These are phyloP conservation scores for Cladophialophora immunda DNA, from an alignment of 2,329 filamentous ascomycete species.

Conservation along the genomic window DNA sequence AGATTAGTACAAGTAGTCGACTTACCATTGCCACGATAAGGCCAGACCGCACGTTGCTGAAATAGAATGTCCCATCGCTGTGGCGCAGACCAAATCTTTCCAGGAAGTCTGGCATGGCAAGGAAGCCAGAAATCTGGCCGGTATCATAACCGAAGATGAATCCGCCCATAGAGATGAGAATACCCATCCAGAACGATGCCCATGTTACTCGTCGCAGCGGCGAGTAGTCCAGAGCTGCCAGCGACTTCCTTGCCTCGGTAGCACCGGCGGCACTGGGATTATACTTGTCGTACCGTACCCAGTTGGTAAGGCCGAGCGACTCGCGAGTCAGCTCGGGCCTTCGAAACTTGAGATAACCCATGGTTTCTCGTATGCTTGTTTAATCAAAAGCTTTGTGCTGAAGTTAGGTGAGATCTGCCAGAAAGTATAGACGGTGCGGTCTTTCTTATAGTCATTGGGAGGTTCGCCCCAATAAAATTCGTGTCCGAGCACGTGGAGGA, in stretches of 20 bases:
- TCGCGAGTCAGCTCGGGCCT: constrained; percentile 33
- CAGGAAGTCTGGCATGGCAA: constrained; percentile 53
- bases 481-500: constrained; percentile 29
- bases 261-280: constrained; percentile 32
- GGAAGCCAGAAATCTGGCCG: constrained; percentile 55
- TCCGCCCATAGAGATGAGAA: constrained; percentile 58
- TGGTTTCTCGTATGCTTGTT: constrained; percentile 19
- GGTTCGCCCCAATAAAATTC: constrained; percentile 18
- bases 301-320: constrained; percentile 36
- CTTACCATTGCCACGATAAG: constrained; percentile 54
- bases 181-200: constrained; percentile 51
- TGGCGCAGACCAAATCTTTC: constrained; percentile 51
- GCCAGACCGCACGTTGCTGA: constrained; percentile 53
- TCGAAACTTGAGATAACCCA: constrained; percentile 34
- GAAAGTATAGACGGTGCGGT: background rate
- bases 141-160: constrained; percentile 54
- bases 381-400: constrained; percentile 21
- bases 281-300: constrained; percentile 38
- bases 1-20: background rate
- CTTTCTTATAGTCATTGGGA: constrained; percentile 26
- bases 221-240: constrained; percentile 40
- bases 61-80: constrained; percentile 49
- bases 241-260: constrained; percentile 37
- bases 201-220: constrained; percentile 46
- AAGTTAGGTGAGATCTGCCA: constrained; percentile 13